Conservation (phyloP, 768 basidiomycete genomes). For the Phylloporus scabripes region DNA sequence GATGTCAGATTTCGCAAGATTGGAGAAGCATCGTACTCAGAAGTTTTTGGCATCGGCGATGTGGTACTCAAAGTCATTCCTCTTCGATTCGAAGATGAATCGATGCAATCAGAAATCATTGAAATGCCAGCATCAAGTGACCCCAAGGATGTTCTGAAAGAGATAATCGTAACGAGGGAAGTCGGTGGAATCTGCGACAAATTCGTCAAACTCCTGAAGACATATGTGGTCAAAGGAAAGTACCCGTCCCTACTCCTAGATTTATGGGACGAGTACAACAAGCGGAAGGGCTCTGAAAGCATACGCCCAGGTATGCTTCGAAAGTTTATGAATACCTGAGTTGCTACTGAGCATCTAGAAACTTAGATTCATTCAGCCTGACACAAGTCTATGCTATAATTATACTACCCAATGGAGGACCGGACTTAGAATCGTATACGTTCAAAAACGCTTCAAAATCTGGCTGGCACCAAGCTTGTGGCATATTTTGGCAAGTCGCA, state of each 20-base stretch:
- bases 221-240: conserved; percentile 79
- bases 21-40: conserved; percentile 95
- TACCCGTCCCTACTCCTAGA: conserved; percentile 78
- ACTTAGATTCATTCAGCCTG: conserved; percentile 63
- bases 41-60: conserved; percentile 87
- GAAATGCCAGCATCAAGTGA: conserved; percentile 69
- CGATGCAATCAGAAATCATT: conserved; percentile 26
- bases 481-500: conserved; percentile 87
- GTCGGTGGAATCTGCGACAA: conserved; percentile 75
- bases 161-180: conserved; percentile 68
- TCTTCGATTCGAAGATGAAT: conserved; percentile 47
- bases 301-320: conserved; percentile 67
- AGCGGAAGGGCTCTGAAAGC: conserved; percentile 73
- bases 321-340: neutral
- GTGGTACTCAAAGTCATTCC: conserved; percentile 91
- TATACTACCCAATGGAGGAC: conserved; percentile 84
- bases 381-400: conserved; percentile 87
- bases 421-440: conserved; percentile 81
- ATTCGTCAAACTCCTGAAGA: conserved; percentile 75
- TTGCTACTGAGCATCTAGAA: conserved; percentile 6
- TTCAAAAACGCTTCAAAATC: conserved; percentile 53
- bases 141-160: conserved; percentile 70
- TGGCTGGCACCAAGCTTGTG: conserved; percentile 85
- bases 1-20: conserved; percentile 66
- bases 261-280: conserved; percentile 83